Percentiles rank a stretch among this genome's conserved stretches.
These are phyloP conservation scores for Leccinum glutinopallens DNA, from an alignment of 1,284 basidiomycete species.

Conservation along the genomic window DNA sequence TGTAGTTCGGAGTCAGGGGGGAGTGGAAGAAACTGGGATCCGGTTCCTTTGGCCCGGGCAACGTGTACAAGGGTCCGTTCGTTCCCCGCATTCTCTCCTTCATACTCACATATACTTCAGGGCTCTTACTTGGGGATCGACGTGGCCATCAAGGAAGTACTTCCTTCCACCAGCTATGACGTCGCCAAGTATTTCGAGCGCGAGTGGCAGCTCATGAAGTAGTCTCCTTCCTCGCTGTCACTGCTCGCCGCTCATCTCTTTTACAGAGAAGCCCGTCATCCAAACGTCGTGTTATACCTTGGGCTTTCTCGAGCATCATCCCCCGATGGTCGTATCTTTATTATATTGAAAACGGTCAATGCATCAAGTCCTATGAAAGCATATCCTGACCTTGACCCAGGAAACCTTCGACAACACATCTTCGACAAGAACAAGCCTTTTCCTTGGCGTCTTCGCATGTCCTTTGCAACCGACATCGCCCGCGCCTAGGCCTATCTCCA, in stretches of 20 bases:
- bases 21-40: too few species aligned
- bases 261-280: slow-evolving; percentile 77
- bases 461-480: slow-evolving; percentile 92
- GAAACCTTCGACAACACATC: slow-evolving; percentile 88
- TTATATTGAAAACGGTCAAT: slow-evolving; percentile 79
- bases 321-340: slow-evolving; percentile 83
- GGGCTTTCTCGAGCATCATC: slow-evolving; percentile 88
- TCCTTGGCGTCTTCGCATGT: slow-evolving; percentile 89
- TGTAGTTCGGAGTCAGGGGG: slow-evolving; percentile 11
- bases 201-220: slow-evolving; percentile 96
- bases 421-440: slow-evolving; percentile 78
- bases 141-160: slow-evolving; percentile 94
- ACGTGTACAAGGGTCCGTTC: too few species aligned
- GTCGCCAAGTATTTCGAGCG: slow-evolving; percentile 97
- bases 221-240: slow-evolving; percentile 11
- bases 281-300: slow-evolving; percentile 93
- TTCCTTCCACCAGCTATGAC: slow-evolving; percentile 88
- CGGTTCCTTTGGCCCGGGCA: too few species aligned
- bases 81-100: neutral
- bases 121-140: slow-evolving; percentile 93
- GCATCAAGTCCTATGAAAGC: neutral
- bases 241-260: slow-evolving; percentile 13
- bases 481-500: slow-evolving; percentile 97
- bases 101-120: slow-evolving; percentile 34
- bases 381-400: slow-evolving; percentile 31